Conservation (phyloP, 345 rosid genomes). For the Psidium guajava region DNA sequence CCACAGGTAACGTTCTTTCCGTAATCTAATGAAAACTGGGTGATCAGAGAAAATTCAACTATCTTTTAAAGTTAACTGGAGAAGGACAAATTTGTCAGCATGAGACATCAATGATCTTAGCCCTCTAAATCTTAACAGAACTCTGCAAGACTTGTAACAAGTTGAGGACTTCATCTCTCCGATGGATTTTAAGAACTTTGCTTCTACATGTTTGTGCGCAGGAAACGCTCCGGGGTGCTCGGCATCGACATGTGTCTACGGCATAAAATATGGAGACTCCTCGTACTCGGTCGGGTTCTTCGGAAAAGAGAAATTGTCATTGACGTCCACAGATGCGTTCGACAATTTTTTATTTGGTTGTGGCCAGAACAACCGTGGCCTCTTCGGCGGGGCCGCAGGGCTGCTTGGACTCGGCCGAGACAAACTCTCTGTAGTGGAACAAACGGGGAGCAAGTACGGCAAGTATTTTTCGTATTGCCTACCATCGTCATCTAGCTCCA, state of each 20-base stretch:
- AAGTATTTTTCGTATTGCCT: conserved; percentile 79
- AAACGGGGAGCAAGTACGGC: conserved; percentile 45
- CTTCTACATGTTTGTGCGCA: background rate
- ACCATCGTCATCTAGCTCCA: conserved; percentile 50
- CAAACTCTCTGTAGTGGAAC: conserved; percentile 51
- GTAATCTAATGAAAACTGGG: background rate
- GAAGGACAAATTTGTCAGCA: background rate
- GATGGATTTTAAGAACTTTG: background rate
- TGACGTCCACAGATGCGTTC: conserved; percentile 38
- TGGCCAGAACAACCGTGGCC: conserved; percentile 71
- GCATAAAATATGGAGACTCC: conserved; percentile 66
- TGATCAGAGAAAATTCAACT: background rate
- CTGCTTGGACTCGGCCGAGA: conserved; percentile 80
- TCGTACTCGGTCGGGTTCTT: conserved; percentile 64
- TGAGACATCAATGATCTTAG: background rate
- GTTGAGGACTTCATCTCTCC: background rate
- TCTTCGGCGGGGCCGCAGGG: conserved; percentile 66
- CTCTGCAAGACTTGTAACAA: background rate
- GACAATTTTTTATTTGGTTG: conserved; percentile 57
- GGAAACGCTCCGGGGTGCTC: conserved; percentile 41
- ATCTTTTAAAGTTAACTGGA: background rate
- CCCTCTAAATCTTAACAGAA: background rate
- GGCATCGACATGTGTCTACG: conserved; percentile 54
- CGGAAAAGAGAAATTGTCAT: conserved; percentile 44
- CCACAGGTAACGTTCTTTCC: conserved; percentile 24